Conservation (phyloP, 306 rosid genomes). For the Nissolia schottii region DNA sequence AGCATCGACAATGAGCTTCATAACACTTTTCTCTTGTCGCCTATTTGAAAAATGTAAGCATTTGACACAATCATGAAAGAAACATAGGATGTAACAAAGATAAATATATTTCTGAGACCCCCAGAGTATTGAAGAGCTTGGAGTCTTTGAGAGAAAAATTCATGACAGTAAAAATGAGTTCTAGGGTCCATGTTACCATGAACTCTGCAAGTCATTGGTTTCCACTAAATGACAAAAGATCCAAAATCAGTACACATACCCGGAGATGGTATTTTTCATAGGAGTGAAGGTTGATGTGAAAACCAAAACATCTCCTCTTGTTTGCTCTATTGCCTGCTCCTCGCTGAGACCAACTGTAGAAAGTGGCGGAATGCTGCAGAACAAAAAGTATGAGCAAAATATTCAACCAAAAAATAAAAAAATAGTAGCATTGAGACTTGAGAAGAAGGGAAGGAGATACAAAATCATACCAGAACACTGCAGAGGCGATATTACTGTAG, state of each 20-base stretch:
- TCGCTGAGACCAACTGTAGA: slow-evolving; percentile 90
- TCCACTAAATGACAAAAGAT: slow-evolving; percentile 13
- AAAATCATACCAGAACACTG: slow-evolving; percentile 41
- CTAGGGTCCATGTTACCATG: slow-evolving; percentile 5
- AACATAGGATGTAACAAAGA: not conserved
- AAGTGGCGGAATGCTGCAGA: slow-evolving; percentile 93
- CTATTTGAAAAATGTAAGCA: slow-evolving; percentile 36
- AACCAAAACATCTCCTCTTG: slow-evolving; percentile 66
- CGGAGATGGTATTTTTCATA: slow-evolving; percentile 93
- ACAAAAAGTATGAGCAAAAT: slow-evolving; percentile 11
- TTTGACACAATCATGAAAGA: not conserved
- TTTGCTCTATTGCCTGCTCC: slow-evolving; percentile 81
- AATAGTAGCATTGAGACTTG: not conserved
- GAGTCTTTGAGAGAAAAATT: not conserved
- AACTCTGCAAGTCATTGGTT: not conserved
- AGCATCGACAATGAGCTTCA: slow-evolving; percentile 95
- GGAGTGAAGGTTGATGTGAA: slow-evolving; percentile 89
- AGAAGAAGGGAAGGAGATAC: slow-evolving; percentile 7
- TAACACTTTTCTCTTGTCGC: slow-evolving; percentile 89
- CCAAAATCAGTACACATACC: slow-evolving; percentile 48
- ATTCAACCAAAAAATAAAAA: not conserved
- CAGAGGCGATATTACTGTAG: slow-evolving; percentile 49
- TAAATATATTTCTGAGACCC: not conserved
- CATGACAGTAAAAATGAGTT: not conserved
- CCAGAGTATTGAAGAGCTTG: slow-evolving; percentile 3